Evolutionary conservation across 202 grass and related monocot species (phyloP).

Genomic region (Eragrostis tef): DNA sequence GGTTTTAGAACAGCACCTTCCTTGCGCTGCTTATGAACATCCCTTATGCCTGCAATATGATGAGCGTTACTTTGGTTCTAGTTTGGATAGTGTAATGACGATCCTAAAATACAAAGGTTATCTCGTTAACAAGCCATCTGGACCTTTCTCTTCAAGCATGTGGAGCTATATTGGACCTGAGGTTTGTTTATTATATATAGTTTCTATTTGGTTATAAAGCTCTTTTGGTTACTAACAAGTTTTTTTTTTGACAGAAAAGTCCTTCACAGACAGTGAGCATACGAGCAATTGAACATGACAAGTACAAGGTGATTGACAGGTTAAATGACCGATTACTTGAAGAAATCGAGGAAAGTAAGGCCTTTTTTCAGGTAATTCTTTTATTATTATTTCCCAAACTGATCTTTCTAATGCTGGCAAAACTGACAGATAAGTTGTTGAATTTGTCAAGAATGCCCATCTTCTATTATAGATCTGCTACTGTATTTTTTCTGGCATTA

Average conservation of each 20-base stretch:
- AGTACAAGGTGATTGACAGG: slow-evolving; percentile 73
- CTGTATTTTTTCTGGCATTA: slow-evolving; percentile 1
- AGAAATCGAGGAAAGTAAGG: slow-evolving; percentile 98
- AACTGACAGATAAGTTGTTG: slow-evolving; percentile 25
- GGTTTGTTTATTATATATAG: slow-evolving; percentile 49
- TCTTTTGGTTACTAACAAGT: slow-evolving; percentile 35
- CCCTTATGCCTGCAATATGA: slow-evolving; percentile 88
- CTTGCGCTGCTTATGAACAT: slow-evolving; percentile 91
- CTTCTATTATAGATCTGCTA: neutral
- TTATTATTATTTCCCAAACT: neutral
- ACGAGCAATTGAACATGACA: slow-evolving; percentile 81
- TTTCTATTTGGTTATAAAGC: slow-evolving; percentile 30
- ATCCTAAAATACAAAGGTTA: slow-evolving; percentile 72
- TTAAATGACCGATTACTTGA: slow-evolving; percentile 69
- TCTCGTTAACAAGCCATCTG: slow-evolving; percentile 63
- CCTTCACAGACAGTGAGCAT: slow-evolving; percentile 80
- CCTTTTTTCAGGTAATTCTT: slow-evolving; percentile 80
- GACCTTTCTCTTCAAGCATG: slow-evolving; percentile 68
- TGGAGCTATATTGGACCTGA: slow-evolving; percentile 93
- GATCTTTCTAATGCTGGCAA: neutral
- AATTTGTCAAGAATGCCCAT: neutral
- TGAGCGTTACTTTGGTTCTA: slow-evolving; percentile 69
- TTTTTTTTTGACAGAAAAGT: slow-evolving; percentile 61
- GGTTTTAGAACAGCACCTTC: slow-evolving; percentile 81
- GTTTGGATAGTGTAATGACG: slow-evolving; percentile 49